These are phyloP conservation scores for Vanrija humicola DNA, from an alignment of 1,284 basidiomycete genomes.

Conservation along the genomic window DNA sequence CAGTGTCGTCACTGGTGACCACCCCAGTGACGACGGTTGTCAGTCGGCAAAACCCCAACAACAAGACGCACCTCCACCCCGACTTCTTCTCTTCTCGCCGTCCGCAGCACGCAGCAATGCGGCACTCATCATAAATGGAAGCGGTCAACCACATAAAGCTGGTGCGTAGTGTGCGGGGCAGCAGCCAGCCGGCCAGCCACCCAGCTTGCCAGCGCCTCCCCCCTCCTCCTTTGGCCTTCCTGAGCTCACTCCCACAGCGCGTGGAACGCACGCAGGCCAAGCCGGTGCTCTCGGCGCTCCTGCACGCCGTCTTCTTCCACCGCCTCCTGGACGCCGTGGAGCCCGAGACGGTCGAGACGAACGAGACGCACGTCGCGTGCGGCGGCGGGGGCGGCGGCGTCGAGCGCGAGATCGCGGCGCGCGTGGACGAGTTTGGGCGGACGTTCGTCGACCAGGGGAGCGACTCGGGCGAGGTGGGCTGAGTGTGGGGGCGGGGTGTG, in stretches of 20 bases:
- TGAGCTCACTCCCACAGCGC: conserved; percentile 3
- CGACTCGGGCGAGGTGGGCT: conserved; percentile 25
- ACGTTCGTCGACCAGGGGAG: conserved; percentile 24
- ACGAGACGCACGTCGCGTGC: conserved; percentile 40
- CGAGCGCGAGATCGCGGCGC: conserved; percentile 28
- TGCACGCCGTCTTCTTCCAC: conserved; percentile 44
- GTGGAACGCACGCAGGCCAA: conserved; percentile 29
- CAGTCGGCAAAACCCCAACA: too few species aligned
- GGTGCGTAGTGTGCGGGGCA: conserved; percentile 5
- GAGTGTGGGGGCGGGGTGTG: background rate
- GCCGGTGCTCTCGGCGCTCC: conserved; percentile 28
- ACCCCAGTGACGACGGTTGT: too few species aligned
- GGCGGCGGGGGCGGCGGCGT: conserved; percentile 10
- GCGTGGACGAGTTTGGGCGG: conserved; percentile 32
- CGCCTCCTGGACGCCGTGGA: conserved; percentile 34
- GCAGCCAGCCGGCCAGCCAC: too few species aligned
- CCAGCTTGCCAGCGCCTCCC: background rate
- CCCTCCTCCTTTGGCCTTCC: background rate
- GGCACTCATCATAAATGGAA: conserved; percentile 15
- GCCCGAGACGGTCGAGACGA: conserved; percentile 36
- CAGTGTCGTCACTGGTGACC: background rate
- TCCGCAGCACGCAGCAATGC: too few species aligned
- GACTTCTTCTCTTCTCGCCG: too few species aligned
- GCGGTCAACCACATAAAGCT: conserved; percentile 29
- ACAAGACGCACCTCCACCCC: too few species aligned